Evolutionary conservation across 345 rosid species (phyloP).

Genomic region (Anastatica hierochuntica): DNA sequence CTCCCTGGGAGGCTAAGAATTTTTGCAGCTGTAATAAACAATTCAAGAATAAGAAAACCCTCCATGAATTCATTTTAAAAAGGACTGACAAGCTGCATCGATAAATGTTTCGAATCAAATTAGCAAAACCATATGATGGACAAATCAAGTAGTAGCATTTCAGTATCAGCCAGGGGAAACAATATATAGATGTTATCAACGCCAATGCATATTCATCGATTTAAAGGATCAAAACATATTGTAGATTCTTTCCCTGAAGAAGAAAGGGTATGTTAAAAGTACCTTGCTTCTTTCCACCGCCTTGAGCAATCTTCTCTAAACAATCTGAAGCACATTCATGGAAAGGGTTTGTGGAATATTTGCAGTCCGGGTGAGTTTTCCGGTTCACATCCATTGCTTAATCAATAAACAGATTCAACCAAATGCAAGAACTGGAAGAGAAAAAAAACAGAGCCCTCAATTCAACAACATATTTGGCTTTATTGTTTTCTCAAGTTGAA

Average conservation of each 20-base stretch:
- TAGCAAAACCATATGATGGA: too few relatives aligned
- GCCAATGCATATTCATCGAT: too few relatives aligned
- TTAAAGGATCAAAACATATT: too few relatives aligned
- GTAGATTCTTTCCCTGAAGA: too few relatives aligned
- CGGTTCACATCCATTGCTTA: conserved; percentile 11
- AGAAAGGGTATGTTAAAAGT: not conserved
- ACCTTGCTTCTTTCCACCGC: conserved; percentile 27
- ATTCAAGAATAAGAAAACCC: conserved; percentile 5
- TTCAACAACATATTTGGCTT: too few relatives aligned
- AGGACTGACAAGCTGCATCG: too few relatives aligned
- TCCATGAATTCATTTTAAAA: not conserved
- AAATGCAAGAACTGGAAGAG: not conserved
- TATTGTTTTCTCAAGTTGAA: too few relatives aligned
- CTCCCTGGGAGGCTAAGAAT: conserved; percentile 40
- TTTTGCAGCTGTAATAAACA: conserved; percentile 38
- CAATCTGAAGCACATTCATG: conserved; percentile 31
- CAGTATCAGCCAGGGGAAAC: too few relatives aligned
- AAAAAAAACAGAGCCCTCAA: not conserved
- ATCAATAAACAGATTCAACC: conserved; percentile 1
- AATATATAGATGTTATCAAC: too few relatives aligned
- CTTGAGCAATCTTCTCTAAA: conserved; percentile 26
- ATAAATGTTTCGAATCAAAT: too few relatives aligned
- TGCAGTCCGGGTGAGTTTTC: conserved; percentile 25
- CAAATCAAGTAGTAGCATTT: too few relatives aligned
- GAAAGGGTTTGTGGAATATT: conserved; percentile 16